Conservation (phyloP, 2,329 filamentous ascomycete genomes). For the Achaetomium macrosporum region DNA sequence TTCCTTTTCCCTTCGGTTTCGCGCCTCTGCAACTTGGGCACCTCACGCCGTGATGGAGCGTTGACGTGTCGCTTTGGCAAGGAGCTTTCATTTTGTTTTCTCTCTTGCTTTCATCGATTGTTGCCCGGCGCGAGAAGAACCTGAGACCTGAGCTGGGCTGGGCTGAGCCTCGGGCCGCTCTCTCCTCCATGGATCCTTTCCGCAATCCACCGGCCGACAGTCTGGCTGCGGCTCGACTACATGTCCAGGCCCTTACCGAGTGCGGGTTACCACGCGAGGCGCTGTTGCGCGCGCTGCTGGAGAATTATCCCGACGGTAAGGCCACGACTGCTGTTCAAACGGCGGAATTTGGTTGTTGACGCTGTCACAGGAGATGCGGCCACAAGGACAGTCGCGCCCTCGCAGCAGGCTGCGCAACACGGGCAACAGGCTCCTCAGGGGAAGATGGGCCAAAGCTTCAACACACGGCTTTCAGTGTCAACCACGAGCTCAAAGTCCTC, state of each 20-base stretch:
- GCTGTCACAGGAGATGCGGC: not conserved
- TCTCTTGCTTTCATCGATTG: not conserved
- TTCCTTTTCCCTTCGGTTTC: conserved; percentile 4
- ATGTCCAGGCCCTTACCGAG: conserved; percentile 30
- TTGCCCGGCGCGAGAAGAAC: not conserved
- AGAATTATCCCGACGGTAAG: conserved; percentile 26
- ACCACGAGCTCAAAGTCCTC: conserved; percentile 46
- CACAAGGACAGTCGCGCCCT: conserved; percentile 9
- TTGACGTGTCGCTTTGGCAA: conserved; percentile 5
- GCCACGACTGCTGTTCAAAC: not conserved
- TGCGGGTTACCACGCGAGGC: conserved; percentile 30
- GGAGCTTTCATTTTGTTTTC: conserved; percentile 1
- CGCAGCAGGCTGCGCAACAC: conserved; percentile 13
- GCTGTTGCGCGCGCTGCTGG: conserved; percentile 30
- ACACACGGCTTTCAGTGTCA: conserved; percentile 29
- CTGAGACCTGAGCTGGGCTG: conserved; percentile 3
- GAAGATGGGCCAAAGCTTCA: conserved; percentile 14
- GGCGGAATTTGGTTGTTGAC: not conserved
- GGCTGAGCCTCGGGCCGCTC: conserved; percentile 6
- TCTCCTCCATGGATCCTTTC: conserved; percentile 23
- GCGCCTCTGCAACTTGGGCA: not conserved
- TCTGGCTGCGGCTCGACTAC: conserved; percentile 28
- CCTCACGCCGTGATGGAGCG: conserved; percentile 9
- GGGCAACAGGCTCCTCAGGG: conserved; percentile 4
- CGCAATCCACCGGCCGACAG: conserved; percentile 25